phyloP scores from a whole-genome alignment of 2,329 filamentous ascomycete species.

The Aspergillus brasiliensis region DNA sequence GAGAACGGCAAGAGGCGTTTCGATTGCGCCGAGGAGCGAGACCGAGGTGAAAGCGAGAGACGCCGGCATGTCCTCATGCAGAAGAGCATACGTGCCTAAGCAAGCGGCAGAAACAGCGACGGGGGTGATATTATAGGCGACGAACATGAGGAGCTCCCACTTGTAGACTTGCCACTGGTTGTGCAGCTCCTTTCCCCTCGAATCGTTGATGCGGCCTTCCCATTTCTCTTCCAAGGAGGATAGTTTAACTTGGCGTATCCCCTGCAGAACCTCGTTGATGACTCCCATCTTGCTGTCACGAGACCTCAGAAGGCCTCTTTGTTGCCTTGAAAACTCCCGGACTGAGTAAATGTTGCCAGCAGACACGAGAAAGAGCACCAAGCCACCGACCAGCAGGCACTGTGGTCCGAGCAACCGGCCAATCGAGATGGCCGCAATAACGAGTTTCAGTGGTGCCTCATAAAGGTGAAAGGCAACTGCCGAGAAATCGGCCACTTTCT shows the following conservation, averaged over 20 bases:
- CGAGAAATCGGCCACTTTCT: conserved; percentile 4
- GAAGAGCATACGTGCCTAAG: conserved; percentile 1
- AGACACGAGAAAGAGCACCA: background rate
- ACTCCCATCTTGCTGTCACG: background rate
- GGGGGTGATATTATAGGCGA: background rate
- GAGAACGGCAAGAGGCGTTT: conserved; percentile 1
- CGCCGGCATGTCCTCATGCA: conserved; percentile 1
- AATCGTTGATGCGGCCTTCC: conserved; percentile 1
- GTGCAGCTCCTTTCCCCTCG: background rate
- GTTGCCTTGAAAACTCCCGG: background rate
- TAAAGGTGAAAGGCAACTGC: background rate
- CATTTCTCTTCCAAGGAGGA: conserved; percentile 1
- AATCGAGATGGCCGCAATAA: background rate
- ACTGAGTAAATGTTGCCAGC: background rate
- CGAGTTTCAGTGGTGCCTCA: background rate
- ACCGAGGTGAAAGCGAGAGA: conserved; percentile 1
- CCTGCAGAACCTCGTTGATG: background rate
- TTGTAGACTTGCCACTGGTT: conserved; percentile 5
- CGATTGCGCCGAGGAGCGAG: background rate
- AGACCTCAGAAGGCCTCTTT: background rate
- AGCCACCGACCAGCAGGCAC: background rate
- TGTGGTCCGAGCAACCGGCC: background rate
- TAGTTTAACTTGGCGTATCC: conserved; percentile 3
- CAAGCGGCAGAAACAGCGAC: conserved; percentile 1
- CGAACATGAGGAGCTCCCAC: conserved; percentile 8